These are phyloP conservation scores for Phialophora tarda DNA, from an alignment of 2,329 filamentous ascomycete species.

Conservation along the genomic window DNA sequence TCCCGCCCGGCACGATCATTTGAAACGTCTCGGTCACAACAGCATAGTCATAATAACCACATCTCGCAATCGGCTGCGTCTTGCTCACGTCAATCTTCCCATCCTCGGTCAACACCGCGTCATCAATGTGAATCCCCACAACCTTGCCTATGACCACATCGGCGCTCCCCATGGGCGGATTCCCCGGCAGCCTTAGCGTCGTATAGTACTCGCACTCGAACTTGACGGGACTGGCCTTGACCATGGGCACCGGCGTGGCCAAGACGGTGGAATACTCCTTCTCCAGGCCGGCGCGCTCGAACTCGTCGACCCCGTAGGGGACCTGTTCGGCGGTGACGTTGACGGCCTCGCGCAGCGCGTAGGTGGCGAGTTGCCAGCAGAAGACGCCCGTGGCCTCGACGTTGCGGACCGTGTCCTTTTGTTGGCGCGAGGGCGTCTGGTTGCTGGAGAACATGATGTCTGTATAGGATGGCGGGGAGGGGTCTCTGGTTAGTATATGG, in stretches of 20 bases:
- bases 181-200: slow-evolving; percentile 61
- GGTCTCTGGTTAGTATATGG: no score
- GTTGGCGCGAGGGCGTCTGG: slow-evolving; percentile 53
- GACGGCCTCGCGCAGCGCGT: slow-evolving; percentile 60
- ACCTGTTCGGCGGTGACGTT: slow-evolving; percentile 62
- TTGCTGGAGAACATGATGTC: slow-evolving; percentile 67
- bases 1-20: slow-evolving; percentile 56
- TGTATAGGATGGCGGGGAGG: background rate
- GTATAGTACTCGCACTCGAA: slow-evolving; percentile 65
- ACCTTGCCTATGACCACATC: slow-evolving; percentile 65
- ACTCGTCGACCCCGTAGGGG: slow-evolving; percentile 60
- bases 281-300: slow-evolving; percentile 55
- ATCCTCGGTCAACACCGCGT: slow-evolving; percentile 58
- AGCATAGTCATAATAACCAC: slow-evolving; percentile 65
- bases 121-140: slow-evolving; percentile 63
- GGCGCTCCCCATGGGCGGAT: slow-evolving; percentile 62
- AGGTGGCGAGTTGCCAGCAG: slow-evolving; percentile 66
- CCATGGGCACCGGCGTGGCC: slow-evolving; percentile 54
- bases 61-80: slow-evolving; percentile 64
- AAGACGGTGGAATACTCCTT: slow-evolving; percentile 54
- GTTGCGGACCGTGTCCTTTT: slow-evolving; percentile 65
- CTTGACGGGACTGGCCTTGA: slow-evolving; percentile 59
- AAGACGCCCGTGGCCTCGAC: slow-evolving; percentile 62
- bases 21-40: slow-evolving; percentile 64
- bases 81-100: slow-evolving; percentile 62